Evolutionary conservation across 1,284 basidiomycete genomes (phyloP).

Genomic region (Rhodotorula glutinis): DNA sequence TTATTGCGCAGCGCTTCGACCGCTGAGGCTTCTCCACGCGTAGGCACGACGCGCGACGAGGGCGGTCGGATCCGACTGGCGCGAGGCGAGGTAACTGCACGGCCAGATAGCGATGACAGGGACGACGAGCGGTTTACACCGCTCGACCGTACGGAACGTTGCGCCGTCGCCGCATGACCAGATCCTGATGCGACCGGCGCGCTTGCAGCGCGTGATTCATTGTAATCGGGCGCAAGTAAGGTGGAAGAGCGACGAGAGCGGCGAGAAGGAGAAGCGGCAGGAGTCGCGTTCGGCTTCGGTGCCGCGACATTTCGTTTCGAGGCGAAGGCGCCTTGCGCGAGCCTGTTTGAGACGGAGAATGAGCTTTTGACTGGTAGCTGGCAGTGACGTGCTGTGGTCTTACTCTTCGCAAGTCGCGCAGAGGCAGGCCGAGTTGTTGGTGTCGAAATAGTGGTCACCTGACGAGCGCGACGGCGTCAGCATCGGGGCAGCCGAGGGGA

Average conservation of each 20-base stretch:
- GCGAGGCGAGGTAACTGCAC: background rate
- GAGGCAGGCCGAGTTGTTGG: slow-evolving; percentile 78
- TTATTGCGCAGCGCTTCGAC: slow-evolving; percentile 25
- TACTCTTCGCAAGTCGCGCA: slow-evolving; percentile 83
- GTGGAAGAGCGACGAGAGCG: slow-evolving; percentile 10
- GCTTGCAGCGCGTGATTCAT: background rate
- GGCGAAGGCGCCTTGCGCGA: slow-evolving; percentile 30
- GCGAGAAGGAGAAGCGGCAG: slow-evolving; percentile 5
- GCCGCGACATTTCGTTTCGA: background rate
- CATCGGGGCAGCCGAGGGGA: slow-evolving; percentile 43
- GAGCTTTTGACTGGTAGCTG: too few relatives aligned
- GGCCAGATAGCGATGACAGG: slow-evolving; percentile 1
- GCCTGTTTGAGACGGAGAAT: background rate
- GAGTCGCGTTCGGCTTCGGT: background rate
- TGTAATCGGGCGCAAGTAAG: slow-evolving; percentile 12
- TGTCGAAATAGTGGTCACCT: slow-evolving; percentile 63
- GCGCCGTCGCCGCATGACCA: background rate
- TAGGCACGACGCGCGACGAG: slow-evolving; percentile 9
- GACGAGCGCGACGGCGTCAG: slow-evolving; percentile 40
- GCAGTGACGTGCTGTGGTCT: slow-evolving; percentile 33
- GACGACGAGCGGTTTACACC: slow-evolving; percentile 9
- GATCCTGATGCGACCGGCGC: slow-evolving; percentile 1
- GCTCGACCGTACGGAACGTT: background rate
- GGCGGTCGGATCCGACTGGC: slow-evolving; percentile 1
- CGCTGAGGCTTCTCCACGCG: background rate